Conservation (phyloP, 129 eudicot species). For the Heracleum sosnowskyi region DNA sequence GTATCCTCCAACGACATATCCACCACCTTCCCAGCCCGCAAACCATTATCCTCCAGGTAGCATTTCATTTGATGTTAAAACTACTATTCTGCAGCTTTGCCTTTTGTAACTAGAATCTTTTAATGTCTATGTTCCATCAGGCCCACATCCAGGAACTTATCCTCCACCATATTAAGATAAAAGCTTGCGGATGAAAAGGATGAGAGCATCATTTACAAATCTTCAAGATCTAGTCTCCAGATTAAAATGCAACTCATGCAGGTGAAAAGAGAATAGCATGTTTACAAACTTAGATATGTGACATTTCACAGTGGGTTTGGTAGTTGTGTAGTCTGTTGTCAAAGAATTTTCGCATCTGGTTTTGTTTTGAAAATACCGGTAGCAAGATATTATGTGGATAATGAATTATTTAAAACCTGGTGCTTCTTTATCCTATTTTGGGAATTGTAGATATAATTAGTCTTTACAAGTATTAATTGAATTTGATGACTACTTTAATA, state of each 20-base stretch:
- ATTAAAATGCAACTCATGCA: background rate
- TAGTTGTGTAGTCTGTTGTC: background rate
- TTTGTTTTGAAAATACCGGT: background rate
- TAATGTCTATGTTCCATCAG: background rate
- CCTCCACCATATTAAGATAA: constrained; percentile 59
- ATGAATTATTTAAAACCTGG: background rate
- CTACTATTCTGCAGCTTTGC: background rate
- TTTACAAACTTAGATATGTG: background rate
- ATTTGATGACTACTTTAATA: background rate
- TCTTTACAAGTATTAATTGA: background rate
- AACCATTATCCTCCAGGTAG: constrained; percentile 56
- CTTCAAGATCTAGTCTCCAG: background rate
- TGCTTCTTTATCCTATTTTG: background rate
- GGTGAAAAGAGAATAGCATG: background rate
- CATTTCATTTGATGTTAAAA: background rate
- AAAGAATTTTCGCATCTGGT: background rate
- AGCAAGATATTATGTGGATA: background rate
- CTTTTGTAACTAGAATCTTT: too few species aligned
- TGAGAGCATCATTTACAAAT: background rate
- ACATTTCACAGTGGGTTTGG: background rate
- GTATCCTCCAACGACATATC: background rate
- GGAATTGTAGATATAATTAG: background rate
- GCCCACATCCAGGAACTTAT: constrained; percentile 31
- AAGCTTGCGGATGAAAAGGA: background rate
- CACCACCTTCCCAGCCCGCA: constrained; percentile 18